Conservation (phyloP, 768 basidiomycete species). For the Macrolepiota albuminosa region DNA sequence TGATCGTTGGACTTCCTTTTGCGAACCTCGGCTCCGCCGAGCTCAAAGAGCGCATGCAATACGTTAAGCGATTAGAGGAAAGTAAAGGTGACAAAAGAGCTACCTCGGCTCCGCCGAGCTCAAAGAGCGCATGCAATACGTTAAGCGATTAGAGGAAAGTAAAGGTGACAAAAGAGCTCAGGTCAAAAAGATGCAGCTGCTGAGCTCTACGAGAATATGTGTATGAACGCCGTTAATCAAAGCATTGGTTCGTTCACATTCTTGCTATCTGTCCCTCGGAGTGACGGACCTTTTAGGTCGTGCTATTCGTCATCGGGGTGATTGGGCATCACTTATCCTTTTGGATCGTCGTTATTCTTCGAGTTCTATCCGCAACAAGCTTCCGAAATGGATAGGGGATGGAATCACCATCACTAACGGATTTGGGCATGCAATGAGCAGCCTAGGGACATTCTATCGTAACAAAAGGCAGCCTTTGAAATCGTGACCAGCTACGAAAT, state of each 20-base stretch:
- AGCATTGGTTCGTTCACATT: slow-evolving; percentile 69
- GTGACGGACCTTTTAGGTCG: slow-evolving; percentile 49
- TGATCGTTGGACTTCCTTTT: slow-evolving; percentile 89
- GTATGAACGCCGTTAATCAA: slow-evolving; percentile 95
- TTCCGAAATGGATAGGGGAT: slow-evolving; percentile 88
- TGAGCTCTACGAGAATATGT: slow-evolving; percentile 88
- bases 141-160: slow-evolving; percentile 54
- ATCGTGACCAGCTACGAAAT: background rate
- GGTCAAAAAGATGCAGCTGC: slow-evolving; percentile 63
- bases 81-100: slow-evolving; percentile 29
- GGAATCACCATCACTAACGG: slow-evolving; percentile 51
- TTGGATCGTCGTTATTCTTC: slow-evolving; percentile 81
- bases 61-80: slow-evolving; percentile 63
- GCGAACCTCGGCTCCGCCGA: slow-evolving; percentile 90
- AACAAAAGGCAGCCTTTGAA: slow-evolving; percentile 32
- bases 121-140: slow-evolving; percentile 87
- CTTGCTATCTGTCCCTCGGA: background rate
- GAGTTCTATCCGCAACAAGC: slow-evolving; percentile 62
- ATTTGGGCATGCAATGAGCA: slow-evolving; percentile 70
- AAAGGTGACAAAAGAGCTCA: slow-evolving; percentile 24
- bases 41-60: slow-evolving; percentile 86
- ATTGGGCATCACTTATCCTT: slow-evolving; percentile 90
- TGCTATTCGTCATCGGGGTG: slow-evolving; percentile 85
- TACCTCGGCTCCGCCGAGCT: slow-evolving; percentile 85
- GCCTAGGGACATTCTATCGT: slow-evolving; percentile 65